These are phyloP conservation scores for Jackrogersella minutella DNA, from an alignment of 495 filamentous ascomycete species.

Conservation along the genomic window DNA sequence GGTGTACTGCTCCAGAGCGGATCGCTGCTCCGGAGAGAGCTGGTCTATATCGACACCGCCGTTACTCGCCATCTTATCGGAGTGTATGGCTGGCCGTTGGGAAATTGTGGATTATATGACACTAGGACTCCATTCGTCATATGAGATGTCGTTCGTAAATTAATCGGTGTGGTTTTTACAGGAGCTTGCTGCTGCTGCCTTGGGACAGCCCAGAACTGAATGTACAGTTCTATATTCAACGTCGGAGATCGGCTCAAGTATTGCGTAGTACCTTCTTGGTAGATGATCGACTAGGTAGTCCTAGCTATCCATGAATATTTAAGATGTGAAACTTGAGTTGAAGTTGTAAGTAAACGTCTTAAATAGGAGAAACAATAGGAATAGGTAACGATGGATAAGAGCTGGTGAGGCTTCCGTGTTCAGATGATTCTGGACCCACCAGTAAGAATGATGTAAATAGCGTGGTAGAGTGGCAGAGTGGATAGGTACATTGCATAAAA, in stretches of 20 bases:
- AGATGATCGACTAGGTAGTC: conserved; percentile 1
- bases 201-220: background rate
- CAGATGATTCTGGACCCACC: conserved; percentile 25
- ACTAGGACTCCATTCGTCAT: conserved; percentile 18
- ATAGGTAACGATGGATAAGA: background rate
- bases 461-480: background rate
- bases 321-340: background rate
- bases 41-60: conserved; percentile 66
- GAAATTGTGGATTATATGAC: background rate
- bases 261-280: conserved; percentile 10
- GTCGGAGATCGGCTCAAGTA: background rate
- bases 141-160: background rate
- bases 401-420: conserved; percentile 23
- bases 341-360: background rate
- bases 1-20: conserved; percentile 85
- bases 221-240: conserved; percentile 18
- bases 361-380: background rate
- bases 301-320: background rate
- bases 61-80: conserved; percentile 46
- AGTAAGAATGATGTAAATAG: background rate
- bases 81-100: background rate
- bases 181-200: background rate
- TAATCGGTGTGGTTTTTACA: background rate
- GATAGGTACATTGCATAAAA: conserved; percentile 1
- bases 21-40: conserved; percentile 78